Base-by-base conservation (phyloP, 1,139 yeast species). In the Sugiyamaella xylanicola region DNA sequence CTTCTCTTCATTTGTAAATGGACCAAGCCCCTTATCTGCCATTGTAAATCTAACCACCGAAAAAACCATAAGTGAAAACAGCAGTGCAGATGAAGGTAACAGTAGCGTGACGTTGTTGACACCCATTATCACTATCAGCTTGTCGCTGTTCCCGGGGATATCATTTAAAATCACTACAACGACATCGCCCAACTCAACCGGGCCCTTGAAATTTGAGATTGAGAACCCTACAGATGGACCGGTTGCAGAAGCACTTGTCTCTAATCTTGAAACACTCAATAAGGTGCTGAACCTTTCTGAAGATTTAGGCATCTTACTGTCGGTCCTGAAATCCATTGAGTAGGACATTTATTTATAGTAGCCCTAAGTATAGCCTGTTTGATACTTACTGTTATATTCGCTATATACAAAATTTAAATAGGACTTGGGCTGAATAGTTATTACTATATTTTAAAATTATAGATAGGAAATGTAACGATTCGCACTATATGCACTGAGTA, bases 261-360 rank as follows among this genome's bases (percentile, higher is more conserved):
- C 36, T 13, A 48, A 41, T 15, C 29, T 50, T 11, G 42, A 35
- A 9, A 42, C 19, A 17, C 37, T 50, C 9, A 42, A 35, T n/a
- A 32, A 35, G 19, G 48, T 50, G 11, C 25, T 50, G 17, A 50
- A 42, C 21, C 15, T 35, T 4, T 37, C 53, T 16, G 48, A 50
- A 15, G 53, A 50, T 43, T 36, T 50, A 22, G 53, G 53, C 16
- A 43, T 50, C 21, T 48, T 48, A 17, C 32, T 48, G 16, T 40
- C 47, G 2, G 39, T 48, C 25, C 51, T 48, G n/a, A 25, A 48
- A 5, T 37, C 44, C 35, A 32, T 32, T n/a, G 37, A 32, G 13
- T 32, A 32, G 15, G 15, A 4, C 13, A 32, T n/a, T 32, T 32
- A 32, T 32, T 32, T 32, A 32, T 32, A 32, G 4, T 32, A 25